Base-by-base conservation (phyloP, 75 land plant species). In the Cupressus sempervirens region DNA sequence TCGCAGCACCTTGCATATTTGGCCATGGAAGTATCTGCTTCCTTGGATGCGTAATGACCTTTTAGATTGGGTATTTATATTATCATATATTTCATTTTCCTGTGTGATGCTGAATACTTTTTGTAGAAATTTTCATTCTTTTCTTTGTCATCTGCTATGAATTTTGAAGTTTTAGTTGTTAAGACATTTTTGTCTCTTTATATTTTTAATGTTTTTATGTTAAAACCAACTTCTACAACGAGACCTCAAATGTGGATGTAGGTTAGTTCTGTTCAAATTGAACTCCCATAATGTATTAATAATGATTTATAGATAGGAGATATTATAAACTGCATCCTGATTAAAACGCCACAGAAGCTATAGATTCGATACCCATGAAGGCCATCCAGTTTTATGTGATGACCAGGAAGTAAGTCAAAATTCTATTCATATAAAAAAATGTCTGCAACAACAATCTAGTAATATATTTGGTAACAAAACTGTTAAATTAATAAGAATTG, bases 11-110 rank as follows among this genome's bases (percentile, higher is more conserved):
- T 86, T 98, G 53, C 91, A 93, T 88, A 96, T 98, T 68, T 98
- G 99, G 99, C 99, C 99, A 16, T 98, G 99, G 98, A 96, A 95
- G 84, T 93, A 94, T 88, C 91, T 98, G 88, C 95, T 98, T 79
- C 99, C 99, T 20, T 94, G 99, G 93, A 94, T 98, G 95, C 92
- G 93, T 83, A 91, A 92, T 35, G 98, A 98, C 79, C 88, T 98
- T 16, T 96, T 96, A 86, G 89, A 84, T 75, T 91, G 99, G 90
- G 98, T 96, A 95, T 84, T 89, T 58, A 36, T 54, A 3, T 81
- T 10, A 36, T 53, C 4, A 35, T 18, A 20, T 43, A 76, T 81
- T 50, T 43, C 56, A 52, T 16, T 32, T 38, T 23, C 20, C 20
- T 76, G 43, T 76, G 79, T 40, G 41, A 76, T 40, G 11, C 20